These are phyloP conservation scores for Suillus weaverae DNA, from an alignment of 768 basidiomycete genomes.

Conservation along the genomic window DNA sequence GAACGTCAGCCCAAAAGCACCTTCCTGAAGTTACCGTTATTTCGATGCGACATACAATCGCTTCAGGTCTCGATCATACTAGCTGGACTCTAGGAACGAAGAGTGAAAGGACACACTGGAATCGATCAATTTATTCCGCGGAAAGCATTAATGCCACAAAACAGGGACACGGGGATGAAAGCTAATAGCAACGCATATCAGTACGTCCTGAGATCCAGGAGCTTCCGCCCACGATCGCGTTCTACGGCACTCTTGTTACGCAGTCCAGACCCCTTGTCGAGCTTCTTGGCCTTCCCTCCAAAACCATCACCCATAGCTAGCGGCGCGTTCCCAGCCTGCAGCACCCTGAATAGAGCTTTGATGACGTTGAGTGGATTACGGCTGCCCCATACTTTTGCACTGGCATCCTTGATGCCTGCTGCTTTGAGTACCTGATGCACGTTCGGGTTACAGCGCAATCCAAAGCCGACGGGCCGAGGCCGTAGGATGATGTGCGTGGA, in stretches of 20 bases:
- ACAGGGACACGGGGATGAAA: background rate
- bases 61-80: background rate
- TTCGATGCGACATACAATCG: background rate
- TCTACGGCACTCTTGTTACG: conserved; percentile 69
- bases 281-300: conserved; percentile 67
- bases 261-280: conserved; percentile 78
- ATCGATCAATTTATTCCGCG: conserved; percentile 14
- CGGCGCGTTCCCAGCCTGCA: conserved; percentile 84
- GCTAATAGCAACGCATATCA: conserved; percentile 11
- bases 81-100: background rate
- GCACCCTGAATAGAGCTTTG: conserved; percentile 78
- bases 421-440: conserved; percentile 89
- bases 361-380: conserved; percentile 79
- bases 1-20: background rate
- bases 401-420: conserved; percentile 92
- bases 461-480: conserved; percentile 87
- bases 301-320: conserved; percentile 80
- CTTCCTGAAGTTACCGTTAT: background rate
- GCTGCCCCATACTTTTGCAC: conserved; percentile 94
- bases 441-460: conserved; percentile 84
- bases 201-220: conserved; percentile 64
- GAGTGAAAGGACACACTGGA: background rate
- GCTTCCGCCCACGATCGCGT: conserved; percentile 77
- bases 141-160: background rate
- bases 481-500: conserved; percentile 79